Evolutionary conservation across 768 basidiomycete genomes (phyloP).

Genomic region (Bullera alba): DNA sequence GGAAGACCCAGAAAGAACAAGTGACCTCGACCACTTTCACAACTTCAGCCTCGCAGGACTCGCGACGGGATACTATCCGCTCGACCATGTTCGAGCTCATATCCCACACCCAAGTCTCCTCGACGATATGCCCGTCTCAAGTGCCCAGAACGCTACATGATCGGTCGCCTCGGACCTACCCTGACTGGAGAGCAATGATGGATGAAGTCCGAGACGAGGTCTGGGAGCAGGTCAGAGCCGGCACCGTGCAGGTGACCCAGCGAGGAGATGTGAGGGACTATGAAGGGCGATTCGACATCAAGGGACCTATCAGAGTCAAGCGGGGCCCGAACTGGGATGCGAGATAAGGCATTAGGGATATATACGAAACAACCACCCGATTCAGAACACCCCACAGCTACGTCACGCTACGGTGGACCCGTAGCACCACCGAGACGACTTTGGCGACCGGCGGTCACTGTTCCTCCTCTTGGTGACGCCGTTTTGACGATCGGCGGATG

Average conservation of each 20-base stretch:
- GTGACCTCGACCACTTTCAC: no score
- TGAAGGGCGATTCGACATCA: constrained; percentile 17
- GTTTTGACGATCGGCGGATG: no score
- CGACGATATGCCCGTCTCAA: constrained; percentile 36
- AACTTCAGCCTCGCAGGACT: no score
- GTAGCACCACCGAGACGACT: no score
- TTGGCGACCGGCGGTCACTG: no score
- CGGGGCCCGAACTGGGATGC: constrained; percentile 17
- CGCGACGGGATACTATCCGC: no score
- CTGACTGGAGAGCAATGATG: constrained; percentile 34
- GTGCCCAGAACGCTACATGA: constrained; percentile 27
- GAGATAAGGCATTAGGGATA: neutral
- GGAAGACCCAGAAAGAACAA: no score
- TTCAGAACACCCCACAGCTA: no score
- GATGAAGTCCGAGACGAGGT: constrained; percentile 25
- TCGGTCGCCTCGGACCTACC: constrained; percentile 7
- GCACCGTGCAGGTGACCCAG: constrained; percentile 28
- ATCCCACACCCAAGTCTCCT: constrained; percentile 3
- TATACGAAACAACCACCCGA: no score
- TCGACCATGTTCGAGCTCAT: constrained; percentile 13
- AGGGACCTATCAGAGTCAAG: constrained; percentile 33
- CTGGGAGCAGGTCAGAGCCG: constrained; percentile 24
- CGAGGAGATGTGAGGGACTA: constrained; percentile 16
- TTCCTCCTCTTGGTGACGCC: no score
- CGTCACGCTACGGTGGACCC: no score